Conservation (phyloP, 1,139 yeast genomes). For the Martiniozyma asiatica region DNA sequence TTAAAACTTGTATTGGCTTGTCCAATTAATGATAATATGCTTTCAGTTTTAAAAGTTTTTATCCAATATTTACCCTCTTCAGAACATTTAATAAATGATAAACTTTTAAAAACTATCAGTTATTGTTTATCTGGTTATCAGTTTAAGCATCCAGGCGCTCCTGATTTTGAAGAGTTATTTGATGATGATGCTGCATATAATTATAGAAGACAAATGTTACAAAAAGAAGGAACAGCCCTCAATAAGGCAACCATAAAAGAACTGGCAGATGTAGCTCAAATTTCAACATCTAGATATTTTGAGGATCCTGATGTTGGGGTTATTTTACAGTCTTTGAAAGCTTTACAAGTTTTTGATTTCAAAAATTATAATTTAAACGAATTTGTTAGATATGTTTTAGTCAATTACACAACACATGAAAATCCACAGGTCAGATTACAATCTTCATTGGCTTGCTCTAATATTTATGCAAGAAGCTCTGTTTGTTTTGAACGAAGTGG, state of each 20-base stretch:
- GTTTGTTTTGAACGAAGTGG: slow-evolving; percentile 79
- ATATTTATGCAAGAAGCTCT: slow-evolving; percentile 69
- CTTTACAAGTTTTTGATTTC: slow-evolving; percentile 66
- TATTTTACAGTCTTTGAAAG: slow-evolving; percentile 56
- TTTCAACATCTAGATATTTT: slow-evolving; percentile 24
- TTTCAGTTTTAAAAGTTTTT: slow-evolving; percentile 58
- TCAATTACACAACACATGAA: slow-evolving; percentile 70
- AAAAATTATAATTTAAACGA: slow-evolving; percentile 70
- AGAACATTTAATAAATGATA: slow-evolving; percentile 58
- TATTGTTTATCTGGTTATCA: slow-evolving; percentile 71
- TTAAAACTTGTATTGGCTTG: slow-evolving; percentile 73
- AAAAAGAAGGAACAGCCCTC: slow-evolving; percentile 40
- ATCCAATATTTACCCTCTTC: slow-evolving; percentile 71
- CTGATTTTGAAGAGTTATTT: slow-evolving; percentile 54
- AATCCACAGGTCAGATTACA: slow-evolving; percentile 70
- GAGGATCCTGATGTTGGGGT: slow-evolving; percentile 30
- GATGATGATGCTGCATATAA: slow-evolving; percentile 59
- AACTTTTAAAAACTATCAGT: slow-evolving; percentile 62
- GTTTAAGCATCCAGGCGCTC: slow-evolving; percentile 83
- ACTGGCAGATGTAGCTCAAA: slow-evolving; percentile 13
- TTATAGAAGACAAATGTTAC: slow-evolving; percentile 62
- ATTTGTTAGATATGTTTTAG: slow-evolving; percentile 73
- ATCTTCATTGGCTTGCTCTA: slow-evolving; percentile 78
- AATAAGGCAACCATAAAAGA: slow-evolving; percentile 9
- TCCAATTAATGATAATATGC: slow-evolving; percentile 70